Base-by-base conservation (phyloP, 257 asterid genomes). In the Phtheirospermum japonicum region DNA sequence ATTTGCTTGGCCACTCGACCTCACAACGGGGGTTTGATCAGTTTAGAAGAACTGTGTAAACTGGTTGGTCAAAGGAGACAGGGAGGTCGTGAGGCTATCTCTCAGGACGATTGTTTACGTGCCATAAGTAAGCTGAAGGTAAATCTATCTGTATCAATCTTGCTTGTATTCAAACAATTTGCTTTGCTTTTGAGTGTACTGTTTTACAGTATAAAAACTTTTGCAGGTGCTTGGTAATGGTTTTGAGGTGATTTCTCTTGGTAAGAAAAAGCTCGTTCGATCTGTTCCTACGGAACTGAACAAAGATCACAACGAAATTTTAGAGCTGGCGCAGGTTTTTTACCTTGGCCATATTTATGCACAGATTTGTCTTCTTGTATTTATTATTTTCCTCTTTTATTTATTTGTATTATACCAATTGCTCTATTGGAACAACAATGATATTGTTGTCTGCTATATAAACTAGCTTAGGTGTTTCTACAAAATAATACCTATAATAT, bases 71-170 rank as follows among this genome's bases (percentile, higher is more conserved):
- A 81, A 56, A 90, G 83, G 69, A 76, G 94, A 78, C 89, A 82
- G 68, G 85, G 87, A 40, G 80, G 90, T 64, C 99, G 99, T 34
- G 99, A 93, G 72, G 77, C 84, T 6, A 71, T 93, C 33, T 83
- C 97, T 59, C 97, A 87, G 77, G 97, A 93, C 82, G 99, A 93
- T 61, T 93, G 97, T 71, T 77, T 93, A 74, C 97, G 99, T 67
- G 99, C 99, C 46, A 89, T 93, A 31, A 87, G 99, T 76, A 93
- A 93, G 77, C 87, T 93, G 65, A 93, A 93, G 97, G 99, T 89
- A 82, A 31, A 46, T 50, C 3, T 10, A 50, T 50, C 32, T 2
- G 14, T 11, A 40, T 5, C 48, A 2, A 40, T 40, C n/a, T 11
- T 40, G 28, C 14, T 40, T 42, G 13, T 46, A 43, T n/a, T 63